phyloP scores from a whole-genome alignment of 148 eudicot genomes.

The Pouteria glomerata region DNA sequence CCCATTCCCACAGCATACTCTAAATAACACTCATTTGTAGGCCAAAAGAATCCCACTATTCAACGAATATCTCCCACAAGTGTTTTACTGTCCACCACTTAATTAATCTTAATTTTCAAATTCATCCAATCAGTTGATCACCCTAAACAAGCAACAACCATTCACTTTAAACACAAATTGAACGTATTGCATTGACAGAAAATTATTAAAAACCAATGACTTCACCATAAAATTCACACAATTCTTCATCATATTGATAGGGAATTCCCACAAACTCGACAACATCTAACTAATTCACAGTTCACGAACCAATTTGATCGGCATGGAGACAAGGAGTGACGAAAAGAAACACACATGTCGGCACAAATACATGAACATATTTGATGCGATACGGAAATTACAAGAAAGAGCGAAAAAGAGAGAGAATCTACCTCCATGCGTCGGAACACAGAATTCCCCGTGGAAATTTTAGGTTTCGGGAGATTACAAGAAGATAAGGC shows the following conservation, averaged over 20 bases:
- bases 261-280: neutral
- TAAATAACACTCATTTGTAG: neutral
- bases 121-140: neutral
- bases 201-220: neutral
- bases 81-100: too few species aligned
- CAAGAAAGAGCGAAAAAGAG: neutral
- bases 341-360: neutral
- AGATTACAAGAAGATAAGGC: conserved; percentile 8
- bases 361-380: neutral
- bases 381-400: neutral
- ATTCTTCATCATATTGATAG: neutral
- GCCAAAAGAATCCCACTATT: too few species aligned
- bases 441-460: conserved; percentile 55
- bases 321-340: neutral
- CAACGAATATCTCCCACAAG: too few species aligned
- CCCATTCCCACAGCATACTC: too few species aligned
- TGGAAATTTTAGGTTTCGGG: conserved; percentile 21
- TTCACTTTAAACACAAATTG: neutral
- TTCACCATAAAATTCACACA: neutral
- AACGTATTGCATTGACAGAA: neutral
- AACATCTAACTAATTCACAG: neutral
- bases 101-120: too few species aligned
- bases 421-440: conserved; percentile 50
- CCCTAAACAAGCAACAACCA: neutral
- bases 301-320: conserved; percentile 5